Evolutionary conservation across 2,329 filamentous ascomycete genomes (phyloP), one percentile per base, ranked within the genome.

Genomic region (Ceratocystis eucalypticola): DNA sequence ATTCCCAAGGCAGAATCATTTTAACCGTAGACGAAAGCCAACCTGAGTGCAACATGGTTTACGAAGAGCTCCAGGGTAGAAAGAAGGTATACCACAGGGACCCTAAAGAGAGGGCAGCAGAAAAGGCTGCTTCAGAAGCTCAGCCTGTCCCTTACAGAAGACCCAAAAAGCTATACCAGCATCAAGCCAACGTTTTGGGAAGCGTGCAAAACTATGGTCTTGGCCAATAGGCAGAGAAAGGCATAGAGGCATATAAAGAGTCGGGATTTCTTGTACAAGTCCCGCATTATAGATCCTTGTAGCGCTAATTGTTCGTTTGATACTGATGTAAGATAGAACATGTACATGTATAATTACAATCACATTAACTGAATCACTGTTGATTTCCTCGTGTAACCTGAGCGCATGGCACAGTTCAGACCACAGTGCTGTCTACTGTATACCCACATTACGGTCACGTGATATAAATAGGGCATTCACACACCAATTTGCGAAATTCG

Each of bases 1-100:
- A 82, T 71, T 77, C 82, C 1, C 76, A 74, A 62, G 84, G 84
- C 67, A 79, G 74, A 69, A 73, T 85, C 12, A 70, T 77, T 5
- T 68, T 84, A 50, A 72, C 72, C 20, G 72, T 82, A n/a, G 71
- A 71, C 17, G 78, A 80, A 61, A 73, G 77, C 0, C 68, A 72
- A 20, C 8, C 69, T 0, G 75, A 78, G 72, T 73, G 76, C 1
- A 74, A 75, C 66, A 70, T 80, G 25, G 75, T 84, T 33, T 75
- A 76, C 57, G 76, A 77, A 72, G 82, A 84, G 74, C 70, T 74
- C 48, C 73, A 74, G 68, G 76, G 78, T 44, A 70, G 73, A 66
- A 70, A 69, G 12, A 65, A 72, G 22, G 73, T 77, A 63, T 76
- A 76, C 66, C 71, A 73, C 50, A 70, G 71, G 17, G 45, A 46